A percentile compares a stretch with the other conserved stretches of the same genome.
Conservation (phyloP, 2,329 filamentous ascomycete species). For the Pyrenophora graminea region DNA sequence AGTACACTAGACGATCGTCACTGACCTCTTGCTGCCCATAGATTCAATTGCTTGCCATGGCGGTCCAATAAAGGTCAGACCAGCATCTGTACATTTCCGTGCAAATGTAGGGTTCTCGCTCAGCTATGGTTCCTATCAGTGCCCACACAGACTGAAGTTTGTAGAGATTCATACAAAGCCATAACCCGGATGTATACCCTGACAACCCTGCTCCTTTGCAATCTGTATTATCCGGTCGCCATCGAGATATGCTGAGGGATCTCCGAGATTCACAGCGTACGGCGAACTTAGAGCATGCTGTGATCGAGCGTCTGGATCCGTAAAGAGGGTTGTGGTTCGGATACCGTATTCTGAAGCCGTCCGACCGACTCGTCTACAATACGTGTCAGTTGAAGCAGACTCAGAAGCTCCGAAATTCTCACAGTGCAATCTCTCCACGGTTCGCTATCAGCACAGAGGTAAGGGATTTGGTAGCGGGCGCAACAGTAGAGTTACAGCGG, state of each 20-base stretch:
- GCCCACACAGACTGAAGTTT: neutral
- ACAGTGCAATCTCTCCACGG: slow-evolving; percentile 91
- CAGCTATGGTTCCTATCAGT: slow-evolving; percentile 50
- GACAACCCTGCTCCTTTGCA: slow-evolving; percentile 82
- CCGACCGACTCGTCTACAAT: slow-evolving; percentile 72
- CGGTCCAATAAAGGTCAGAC: slow-evolving; percentile 92
- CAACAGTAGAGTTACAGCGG: slow-evolving; percentile 38
- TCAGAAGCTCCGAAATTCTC: slow-evolving; percentile 20
- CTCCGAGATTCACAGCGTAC: slow-evolving; percentile 81
- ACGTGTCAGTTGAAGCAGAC: neutral
- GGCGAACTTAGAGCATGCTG: slow-evolving; percentile 88
- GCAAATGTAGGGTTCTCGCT: slow-evolving; percentile 94
- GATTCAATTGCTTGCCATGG: slow-evolving; percentile 74
- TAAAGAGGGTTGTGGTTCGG: slow-evolving; percentile 91
- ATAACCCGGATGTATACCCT: slow-evolving; percentile 94
- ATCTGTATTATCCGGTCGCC: slow-evolving; percentile 89
- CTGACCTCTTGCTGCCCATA: slow-evolving; percentile 89
- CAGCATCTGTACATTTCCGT: slow-evolving; percentile 82
- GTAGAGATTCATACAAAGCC: slow-evolving; percentile 65
- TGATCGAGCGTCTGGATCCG: slow-evolving; percentile 81
- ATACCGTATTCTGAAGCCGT: slow-evolving; percentile 90
- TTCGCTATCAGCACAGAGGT: slow-evolving; percentile 93
- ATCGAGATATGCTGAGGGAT: slow-evolving; percentile 86
- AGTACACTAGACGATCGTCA: neutral
- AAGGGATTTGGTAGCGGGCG: slow-evolving; percentile 47